Base-by-base conservation (phyloP, 2,329 filamentous ascomycete genomes). In the Pseudogymnoascus sp. region DNA sequence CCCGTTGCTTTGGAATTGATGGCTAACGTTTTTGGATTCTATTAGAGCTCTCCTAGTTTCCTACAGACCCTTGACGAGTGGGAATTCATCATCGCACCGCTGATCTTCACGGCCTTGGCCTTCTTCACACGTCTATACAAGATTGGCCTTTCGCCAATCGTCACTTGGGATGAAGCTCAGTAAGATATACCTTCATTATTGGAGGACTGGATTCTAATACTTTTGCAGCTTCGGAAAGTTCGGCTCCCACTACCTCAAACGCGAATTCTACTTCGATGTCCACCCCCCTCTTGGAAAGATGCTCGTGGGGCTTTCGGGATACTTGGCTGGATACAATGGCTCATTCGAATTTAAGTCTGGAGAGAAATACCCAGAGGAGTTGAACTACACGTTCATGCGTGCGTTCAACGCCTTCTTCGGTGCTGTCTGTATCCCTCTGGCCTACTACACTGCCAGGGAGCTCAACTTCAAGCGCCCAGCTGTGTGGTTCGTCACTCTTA, bases 331-430 rank as follows among this genome's bases (percentile, higher is more conserved):
- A 67, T 99, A 99, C 81, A 99, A 99, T 79, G 94, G 94, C 63
- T 95, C 93, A 3, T 99, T 99, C 77, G 94, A 99, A 73, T 99
- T 99, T 83, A 99, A 99, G 77, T 97, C 93, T 61, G 94, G 94
- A 74, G 94, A 97, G 73, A 92, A 85, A 61, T 99, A 99, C 74
- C 94, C 94, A 9, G 85, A 87, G 68, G 91, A 97, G 71, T 82
- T 99, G 72, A 88, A 99, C 80, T 99, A 96, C 76, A 95, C 92
- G 69, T 96, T 96, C 73, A 99, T 99, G 95, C 90, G 94, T 69
- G 83, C 93, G 65, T 99, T 99, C 84, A 99, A 97, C 75, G 89
- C 93, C 66, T 85, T 91, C 66, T 99, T 97, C 74, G 94, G 94
- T 64, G 93, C 92, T 65, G 80, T 94, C 64, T 97, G 91, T 72